These are phyloP conservation scores for Solanum chilense DNA, from an alignment of 257 asterid genomes.

Conservation along the genomic window DNA sequence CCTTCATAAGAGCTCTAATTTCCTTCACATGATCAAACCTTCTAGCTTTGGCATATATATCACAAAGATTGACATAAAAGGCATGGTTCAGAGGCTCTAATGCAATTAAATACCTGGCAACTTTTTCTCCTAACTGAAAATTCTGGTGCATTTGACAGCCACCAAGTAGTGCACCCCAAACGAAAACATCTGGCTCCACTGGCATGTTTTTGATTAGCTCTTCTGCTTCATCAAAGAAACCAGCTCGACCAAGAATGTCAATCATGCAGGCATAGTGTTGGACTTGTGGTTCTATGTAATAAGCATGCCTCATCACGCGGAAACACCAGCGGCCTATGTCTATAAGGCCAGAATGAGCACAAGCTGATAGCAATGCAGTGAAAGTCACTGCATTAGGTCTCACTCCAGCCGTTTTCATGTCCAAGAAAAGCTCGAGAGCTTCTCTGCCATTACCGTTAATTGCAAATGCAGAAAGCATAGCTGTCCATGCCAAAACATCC, in stretches of 20 bases:
- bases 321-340: conserved; percentile 52
- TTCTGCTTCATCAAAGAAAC: conserved; percentile 60
- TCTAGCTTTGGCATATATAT: conserved; percentile 58
- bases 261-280: conserved; percentile 77
- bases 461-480: conserved; percentile 61
- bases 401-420: conserved; percentile 46
- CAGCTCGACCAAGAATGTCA: conserved; percentile 62
- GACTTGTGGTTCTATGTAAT: conserved; percentile 35
- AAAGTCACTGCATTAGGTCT: conserved; percentile 63
- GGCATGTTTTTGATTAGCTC: conserved; percentile 49
- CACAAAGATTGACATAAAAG: conserved; percentile 53
- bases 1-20: conserved; percentile 44
- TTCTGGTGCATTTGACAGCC: conserved; percentile 70
- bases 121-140: conserved; percentile 48
- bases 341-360: conserved; percentile 63
- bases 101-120: conserved; percentile 40
- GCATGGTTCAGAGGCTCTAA: conserved; percentile 65
- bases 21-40: conserved; percentile 42
- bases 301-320: conserved; percentile 27
- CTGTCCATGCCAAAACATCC: conserved; percentile 79
- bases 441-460: conserved; percentile 49
- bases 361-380: conserved; percentile 46
- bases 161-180: conserved; percentile 83
- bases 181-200: conserved; percentile 58
- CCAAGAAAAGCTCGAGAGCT: conserved; percentile 42